Conservation (phyloP, 1,284 basidiomycete species). For the Somion occarium region DNA sequence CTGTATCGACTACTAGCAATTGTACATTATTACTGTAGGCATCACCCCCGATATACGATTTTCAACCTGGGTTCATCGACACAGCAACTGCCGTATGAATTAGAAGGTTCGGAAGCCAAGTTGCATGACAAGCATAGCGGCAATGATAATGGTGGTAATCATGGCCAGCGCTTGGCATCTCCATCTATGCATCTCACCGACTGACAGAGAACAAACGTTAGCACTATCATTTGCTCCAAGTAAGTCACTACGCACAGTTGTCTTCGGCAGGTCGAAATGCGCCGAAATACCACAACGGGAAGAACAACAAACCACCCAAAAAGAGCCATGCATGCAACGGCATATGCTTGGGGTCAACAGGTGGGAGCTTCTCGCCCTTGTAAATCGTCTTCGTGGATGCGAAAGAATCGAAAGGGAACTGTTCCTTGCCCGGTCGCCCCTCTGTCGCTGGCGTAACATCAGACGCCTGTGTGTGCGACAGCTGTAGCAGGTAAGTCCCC, state of each 20-base stretch:
- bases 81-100: no score
- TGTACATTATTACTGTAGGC: not conserved
- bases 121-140: constrained; percentile 16
- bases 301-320: constrained; percentile 16
- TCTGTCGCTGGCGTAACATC: not conserved
- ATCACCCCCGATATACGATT: not conserved
- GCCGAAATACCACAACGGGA: constrained; percentile 19
- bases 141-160: constrained; percentile 14
- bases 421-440: not conserved
- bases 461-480: no score
- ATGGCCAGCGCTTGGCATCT: constrained; percentile 20
- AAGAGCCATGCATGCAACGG: constrained; percentile 18
- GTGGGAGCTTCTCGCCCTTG: constrained; percentile 9
- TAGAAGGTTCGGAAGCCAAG: constrained; percentile 12
- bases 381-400: not conserved
- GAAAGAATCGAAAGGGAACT: not conserved
- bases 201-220: constrained; percentile 8
- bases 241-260: constrained; percentile 15
- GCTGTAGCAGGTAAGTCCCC: no score
- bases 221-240: not conserved
- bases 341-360: constrained; percentile 13
- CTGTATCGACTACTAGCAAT: not conserved
- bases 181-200: constrained; percentile 17
- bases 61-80: no score
- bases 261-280: constrained; percentile 15